Evolutionary conservation across 768 basidiomycete species (phyloP).

Genomic region (Lactifluus volemus): DNA sequence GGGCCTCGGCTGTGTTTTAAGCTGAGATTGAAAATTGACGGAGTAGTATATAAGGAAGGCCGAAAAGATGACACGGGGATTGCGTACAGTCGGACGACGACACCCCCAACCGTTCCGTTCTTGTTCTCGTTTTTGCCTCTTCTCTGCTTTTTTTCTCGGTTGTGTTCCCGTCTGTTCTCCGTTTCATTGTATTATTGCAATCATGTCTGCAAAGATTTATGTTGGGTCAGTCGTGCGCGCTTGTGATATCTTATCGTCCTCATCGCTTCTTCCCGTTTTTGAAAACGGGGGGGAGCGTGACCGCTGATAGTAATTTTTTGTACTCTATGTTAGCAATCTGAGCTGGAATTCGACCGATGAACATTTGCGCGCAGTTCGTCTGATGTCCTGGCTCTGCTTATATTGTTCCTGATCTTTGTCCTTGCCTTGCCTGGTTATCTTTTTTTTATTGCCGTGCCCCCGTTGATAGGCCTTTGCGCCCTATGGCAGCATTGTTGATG

Average conservation of each 20-base stretch:
- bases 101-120: conserved; percentile 16
- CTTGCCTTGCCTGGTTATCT: background rate
- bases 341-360: conserved; percentile 97
- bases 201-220: conserved; percentile 82
- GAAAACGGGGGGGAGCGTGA: conserved; percentile 10
- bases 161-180: conserved; percentile 19
- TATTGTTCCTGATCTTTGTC: conserved; percentile 20
- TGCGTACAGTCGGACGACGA: conserved; percentile 10
- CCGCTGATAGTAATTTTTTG: conserved; percentile 48
- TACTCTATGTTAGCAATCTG: conserved; percentile 63
- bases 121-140: conserved; percentile 10
- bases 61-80: background rate
- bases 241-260: conserved; percentile 34
- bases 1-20: conserved; percentile 25
- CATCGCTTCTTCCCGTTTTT: conserved; percentile 35
- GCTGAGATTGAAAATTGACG: conserved; percentile 43
- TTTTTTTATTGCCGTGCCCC: background rate
- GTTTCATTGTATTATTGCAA: conserved; percentile 22
- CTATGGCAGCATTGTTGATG: conserved; percentile 84
- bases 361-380: conserved; percentile 77
- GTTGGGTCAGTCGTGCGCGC: conserved; percentile 83
- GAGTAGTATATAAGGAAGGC: conserved; percentile 34
- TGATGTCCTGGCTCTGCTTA: conserved; percentile 33
- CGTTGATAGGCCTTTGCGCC: conserved; percentile 66
- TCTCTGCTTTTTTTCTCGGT: conserved; percentile 19